Base-by-base conservation (phyloP, 2,329 filamentous ascomycete genomes). In the Colletotrichum sp. region DNA sequence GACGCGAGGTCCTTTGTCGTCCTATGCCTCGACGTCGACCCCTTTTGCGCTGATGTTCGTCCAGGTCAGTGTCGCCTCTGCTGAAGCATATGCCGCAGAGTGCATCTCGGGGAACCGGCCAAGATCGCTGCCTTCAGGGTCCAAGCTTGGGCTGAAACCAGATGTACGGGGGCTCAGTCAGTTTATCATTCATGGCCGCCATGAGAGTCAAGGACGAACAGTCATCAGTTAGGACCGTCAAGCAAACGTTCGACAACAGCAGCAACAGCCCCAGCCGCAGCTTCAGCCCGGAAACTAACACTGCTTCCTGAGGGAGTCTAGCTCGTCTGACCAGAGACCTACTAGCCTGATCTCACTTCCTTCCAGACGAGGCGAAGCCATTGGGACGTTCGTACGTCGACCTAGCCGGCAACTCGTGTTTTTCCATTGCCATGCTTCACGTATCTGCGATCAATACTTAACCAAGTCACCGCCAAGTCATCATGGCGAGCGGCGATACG, bases 61-160 rank as follows among this genome's bases (percentile, higher is more conserved):
- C 60, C 30, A 30, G 57, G 13, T 52, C 65, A 24, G 34, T 49
- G 52, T 59, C 49, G 34, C 26, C 28, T 26, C 26, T 32, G 8
- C 28, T 69, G 55, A 73, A 73, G 70, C 59, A 76, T 73, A 49
- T 34, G 52, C 28, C 26, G 13, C 34, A 34, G 57, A 36, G 13
- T 26, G 44, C 70, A 59, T 49, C 59, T 49, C 28, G 13, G 64
- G 57, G 49, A 36, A 32, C 44, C 65, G 28, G 64, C 70, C 70
- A 69, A 65, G 59, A 74, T 73, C 64, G 59, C 65, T 74, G 57
- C 49, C 70, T 66, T 39, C 75, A 70, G 66, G 66, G 72, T 67
- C 66, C 55, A 75, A 75, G 75, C 75, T 71, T 71, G 75, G 52
- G 52, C 71, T 77, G 75, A 75, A 77, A 77, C 75, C 62, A 52